phyloP scores from a whole-genome alignment of 1,284 basidiomycete genomes.

The Malassezia sp. region DNA sequence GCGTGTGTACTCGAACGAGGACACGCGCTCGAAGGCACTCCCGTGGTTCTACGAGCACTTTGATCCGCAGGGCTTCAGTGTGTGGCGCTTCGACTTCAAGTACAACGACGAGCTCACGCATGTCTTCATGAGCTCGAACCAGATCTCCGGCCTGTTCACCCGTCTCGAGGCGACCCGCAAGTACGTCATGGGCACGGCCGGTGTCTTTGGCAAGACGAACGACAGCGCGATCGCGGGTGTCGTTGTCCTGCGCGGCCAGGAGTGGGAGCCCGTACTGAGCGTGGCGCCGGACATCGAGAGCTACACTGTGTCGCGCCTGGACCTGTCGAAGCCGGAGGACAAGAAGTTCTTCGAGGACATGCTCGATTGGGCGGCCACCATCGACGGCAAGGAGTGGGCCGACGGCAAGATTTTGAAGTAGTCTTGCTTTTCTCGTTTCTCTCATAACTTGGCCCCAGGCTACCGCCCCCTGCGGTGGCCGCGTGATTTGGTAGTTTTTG shows the following conservation, averaged over 20 bases:
- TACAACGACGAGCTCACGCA: constrained; percentile 89
- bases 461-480: too few species aligned
- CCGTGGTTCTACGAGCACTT: constrained; percentile 54
- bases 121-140: constrained; percentile 51
- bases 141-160: constrained; percentile 84
- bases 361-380: constrained; percentile 41
- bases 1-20: constrained; percentile 91
- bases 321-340: constrained; percentile 37
- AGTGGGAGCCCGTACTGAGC: constrained; percentile 40
- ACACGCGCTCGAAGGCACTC: constrained; percentile 53
- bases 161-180: constrained; percentile 54
- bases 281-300: constrained; percentile 82
- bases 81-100: constrained; percentile 89
- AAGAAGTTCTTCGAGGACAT: constrained; percentile 47
- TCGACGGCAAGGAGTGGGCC: constrained; percentile 32
- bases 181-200: constrained; percentile 75
- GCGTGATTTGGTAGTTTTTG: too few species aligned
- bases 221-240: constrained; percentile 55
- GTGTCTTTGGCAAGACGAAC: constrained; percentile 74
- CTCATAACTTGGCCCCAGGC: neutral
- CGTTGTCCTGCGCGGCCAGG: constrained; percentile 66
- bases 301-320: constrained; percentile 61
- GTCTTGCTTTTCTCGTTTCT: neutral
- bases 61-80: constrained; percentile 76
- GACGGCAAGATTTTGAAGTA: constrained; percentile 46